A percentile compares a stretch with the other conserved stretches of the same genome.
These are phyloP conservation scores for Malus hybrid DNA, from an alignment of 331 rosid genomes.

Conservation along the genomic window DNA sequence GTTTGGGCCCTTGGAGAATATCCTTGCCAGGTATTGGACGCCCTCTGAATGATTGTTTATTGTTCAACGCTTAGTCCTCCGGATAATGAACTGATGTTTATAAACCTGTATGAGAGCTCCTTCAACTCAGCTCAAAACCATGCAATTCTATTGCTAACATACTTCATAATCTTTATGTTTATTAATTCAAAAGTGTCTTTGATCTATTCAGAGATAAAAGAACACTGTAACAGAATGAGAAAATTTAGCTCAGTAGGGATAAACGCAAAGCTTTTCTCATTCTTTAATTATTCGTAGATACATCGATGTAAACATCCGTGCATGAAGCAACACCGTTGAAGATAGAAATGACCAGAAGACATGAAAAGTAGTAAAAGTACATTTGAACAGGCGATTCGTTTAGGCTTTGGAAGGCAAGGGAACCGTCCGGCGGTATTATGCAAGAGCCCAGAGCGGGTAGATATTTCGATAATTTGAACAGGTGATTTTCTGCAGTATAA, in stretches of 20 bases:
- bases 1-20: constrained; percentile 44
- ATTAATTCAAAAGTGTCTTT: background rate
- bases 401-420: constrained; percentile 7
- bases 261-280: too few species aligned
- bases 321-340: too few species aligned
- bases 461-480: constrained; percentile 33
- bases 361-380: too few species aligned
- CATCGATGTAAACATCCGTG: too few species aligned
- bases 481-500: background rate
- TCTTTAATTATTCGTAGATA: too few species aligned
- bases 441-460: constrained; percentile 53
- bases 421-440: constrained; percentile 41
- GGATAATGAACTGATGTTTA: background rate
- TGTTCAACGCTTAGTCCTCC: background rate
- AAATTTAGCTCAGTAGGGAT: too few species aligned
- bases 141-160: background rate
- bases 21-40: constrained; percentile 18
- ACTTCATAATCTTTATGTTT: background rate
- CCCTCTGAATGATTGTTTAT: background rate
- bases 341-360: too few species aligned
- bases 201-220: too few species aligned
- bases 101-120: background rate
- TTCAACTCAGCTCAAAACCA: background rate
- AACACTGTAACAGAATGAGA: too few species aligned
- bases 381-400: too few species aligned